phyloP scores from a whole-genome alignment of 164 flowering plant species.

The Aristolochia contorta region DNA sequence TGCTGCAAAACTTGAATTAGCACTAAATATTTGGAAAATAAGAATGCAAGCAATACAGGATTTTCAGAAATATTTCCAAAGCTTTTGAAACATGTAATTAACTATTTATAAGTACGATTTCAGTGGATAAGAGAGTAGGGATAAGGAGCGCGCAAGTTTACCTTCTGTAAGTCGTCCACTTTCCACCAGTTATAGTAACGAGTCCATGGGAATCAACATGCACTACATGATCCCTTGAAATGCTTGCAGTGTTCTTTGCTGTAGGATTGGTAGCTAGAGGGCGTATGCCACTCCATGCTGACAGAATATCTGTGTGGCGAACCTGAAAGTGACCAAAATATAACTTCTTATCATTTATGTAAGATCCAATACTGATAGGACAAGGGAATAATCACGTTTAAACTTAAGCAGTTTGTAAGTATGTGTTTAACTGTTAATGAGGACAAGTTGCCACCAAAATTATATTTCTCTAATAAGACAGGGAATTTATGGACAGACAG shows the following conservation, averaged over 20 bases:
- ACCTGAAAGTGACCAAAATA: neutral
- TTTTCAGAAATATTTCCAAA: too few relatives aligned
- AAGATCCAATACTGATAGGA: too few relatives aligned
- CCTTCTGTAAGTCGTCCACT: conserved; percentile 98
- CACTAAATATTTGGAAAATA: neutral
- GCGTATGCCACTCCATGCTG: conserved; percentile 99
- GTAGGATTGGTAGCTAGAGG: conserved; percentile 86
- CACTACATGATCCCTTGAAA: conserved; percentile 94
- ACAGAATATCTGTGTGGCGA: conserved; percentile 87
- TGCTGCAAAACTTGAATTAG: conserved; percentile 42
- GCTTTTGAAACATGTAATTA: too few relatives aligned
- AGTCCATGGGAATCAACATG: conserved; percentile 90
- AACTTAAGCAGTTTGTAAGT: too few relatives aligned
- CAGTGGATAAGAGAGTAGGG: neutral
- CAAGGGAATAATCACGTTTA: too few relatives aligned
- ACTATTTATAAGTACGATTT: too few relatives aligned
- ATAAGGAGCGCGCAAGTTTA: conserved; percentile 6
- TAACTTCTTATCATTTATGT: too few relatives aligned
- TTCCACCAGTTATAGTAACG: conserved; percentile 95
- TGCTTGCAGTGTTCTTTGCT: conserved; percentile 88
- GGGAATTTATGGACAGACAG: too few relatives aligned
- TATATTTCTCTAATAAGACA: too few relatives aligned
- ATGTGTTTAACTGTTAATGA: too few relatives aligned
- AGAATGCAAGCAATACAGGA: too few relatives aligned
- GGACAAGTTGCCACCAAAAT: too few relatives aligned